These are phyloP conservation scores for Monotropa hypopitys DNA, from an alignment of 179 eudicot genomes.

Conservation along the genomic window DNA sequence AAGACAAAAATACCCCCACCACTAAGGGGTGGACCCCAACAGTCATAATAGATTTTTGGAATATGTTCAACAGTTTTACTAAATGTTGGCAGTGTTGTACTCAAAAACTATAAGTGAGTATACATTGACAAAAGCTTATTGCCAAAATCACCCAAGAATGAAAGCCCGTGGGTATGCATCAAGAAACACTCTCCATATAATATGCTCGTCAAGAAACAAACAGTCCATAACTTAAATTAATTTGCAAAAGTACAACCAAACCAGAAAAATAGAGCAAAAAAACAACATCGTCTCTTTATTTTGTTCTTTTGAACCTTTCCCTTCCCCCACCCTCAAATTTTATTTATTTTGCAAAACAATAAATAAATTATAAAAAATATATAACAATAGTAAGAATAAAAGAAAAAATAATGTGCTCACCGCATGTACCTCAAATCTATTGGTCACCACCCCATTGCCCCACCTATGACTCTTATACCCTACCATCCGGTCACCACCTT, in stretches of 20 bases:
- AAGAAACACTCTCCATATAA: too few species aligned
- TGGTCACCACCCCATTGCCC: conserved; percentile 3
- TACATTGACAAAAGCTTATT: too few species aligned
- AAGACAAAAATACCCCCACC: too few species aligned
- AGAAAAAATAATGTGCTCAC: neutral
- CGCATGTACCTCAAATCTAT: neutral
- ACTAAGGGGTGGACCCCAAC: too few species aligned
- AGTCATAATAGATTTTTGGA: too few species aligned
- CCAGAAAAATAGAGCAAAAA: neutral
- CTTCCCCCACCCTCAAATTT: neutral
- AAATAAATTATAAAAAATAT: conserved; percentile 13
- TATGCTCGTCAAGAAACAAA: neutral
- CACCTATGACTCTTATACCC: conserved; percentile 6
- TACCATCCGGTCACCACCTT: neutral
- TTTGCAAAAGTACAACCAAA: conserved; percentile 22
- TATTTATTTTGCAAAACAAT: conserved; percentile 13
- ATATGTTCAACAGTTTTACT: too few species aligned
- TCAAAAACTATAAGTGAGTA: too few species aligned
- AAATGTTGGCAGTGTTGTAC: too few species aligned
- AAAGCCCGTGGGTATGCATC: too few species aligned
- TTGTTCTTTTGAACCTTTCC: conserved; percentile 3
- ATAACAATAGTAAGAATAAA: neutral
- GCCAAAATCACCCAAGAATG: too few species aligned
- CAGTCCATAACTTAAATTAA: conserved; percentile 13
- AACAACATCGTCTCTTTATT: conserved; percentile 8